Base-by-base conservation (phyloP, 495 filamentous ascomycete genomes). In the Tuber umbilicatum region DNA sequence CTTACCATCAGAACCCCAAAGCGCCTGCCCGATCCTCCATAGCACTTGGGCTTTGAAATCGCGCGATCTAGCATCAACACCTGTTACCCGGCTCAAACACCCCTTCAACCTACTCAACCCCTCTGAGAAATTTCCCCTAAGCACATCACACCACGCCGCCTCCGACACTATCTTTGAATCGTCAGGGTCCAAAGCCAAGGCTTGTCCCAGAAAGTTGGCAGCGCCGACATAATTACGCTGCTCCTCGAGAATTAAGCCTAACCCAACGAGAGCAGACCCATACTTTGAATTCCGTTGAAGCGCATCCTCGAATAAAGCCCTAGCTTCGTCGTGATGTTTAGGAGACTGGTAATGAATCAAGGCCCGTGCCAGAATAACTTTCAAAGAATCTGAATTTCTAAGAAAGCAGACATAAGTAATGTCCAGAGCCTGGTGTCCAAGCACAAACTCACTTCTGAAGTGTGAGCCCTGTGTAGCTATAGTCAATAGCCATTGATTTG, bases 191-290 rank as follows among this genome's bases (percentile, higher is more conserved):
- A 90, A 86, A 75, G 88, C 82, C 39, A 94, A 81, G 0, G 96
- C 95, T 75, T 91, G 87, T 43, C 86, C 85, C 16, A 99, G 83
- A 80, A 95, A 97, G 69, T 89, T 86, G 71, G 93, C 89, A 0
- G 96, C 96, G 79, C 90, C 87, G 40, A 85, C 83, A 82, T 92
- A 97, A 67, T 98, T 90, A 77, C 96, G 91, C 78, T 97, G 92
- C 75, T 97, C 94, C 84, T 97, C 92, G 60, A 94, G 89, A 43
- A 99, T 94, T 38, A 97, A 83, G 16, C 95, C 95, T 70, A 97
- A 89, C 3, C 95, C 95, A 70, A 98, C 91, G 47, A 99, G 85
- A 60, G 93, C 95, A 68, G 89, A 84, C 10, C 93, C 94, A 2
- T 91, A 93, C 2, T 86, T 87, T 14, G 89, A 86, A 69, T 93